Evolutionary conservation across 192 early-diverging fungal genomes (phyloP), one percentile per base, ranked within the genome.

Genomic region (Diversispora epigaea): DNA sequence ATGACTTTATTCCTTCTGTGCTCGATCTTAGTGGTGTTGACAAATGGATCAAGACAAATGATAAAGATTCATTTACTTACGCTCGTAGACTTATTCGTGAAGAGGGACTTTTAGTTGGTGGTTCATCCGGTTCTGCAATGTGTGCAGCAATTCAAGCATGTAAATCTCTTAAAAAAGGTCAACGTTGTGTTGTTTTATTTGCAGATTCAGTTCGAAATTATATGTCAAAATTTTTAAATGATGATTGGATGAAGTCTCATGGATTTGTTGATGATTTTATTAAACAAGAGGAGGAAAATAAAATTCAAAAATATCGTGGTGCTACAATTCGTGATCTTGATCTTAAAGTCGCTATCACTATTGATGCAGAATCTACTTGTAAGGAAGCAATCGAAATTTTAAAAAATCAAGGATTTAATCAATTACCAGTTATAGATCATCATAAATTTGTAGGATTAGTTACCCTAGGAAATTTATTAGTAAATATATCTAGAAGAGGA

Each of bases 191-290:
- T 76, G 96, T 98, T 10, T 81, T 99, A n/a, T 81, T 99, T 60
- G 92, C 98, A 44, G 98, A 99, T 84, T 96, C 96, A 12, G 95
- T 98, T 71, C 89, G 97, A 69, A 99, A 99, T 87, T 99, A 98
- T 89, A 99, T 99, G 97, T 94, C 95, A 78, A 98, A 98, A 83
- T 96, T 97, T 85, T 90, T 99, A 79, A 96, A 93, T 82, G 97
- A 98, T 80, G 93, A 92, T 50, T 99, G 96, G 97, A 98, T 99
- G 96, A 88, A 88, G 71, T 79, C 80, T 65, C 88, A 90, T 81
- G 94, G 93, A 55, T 99, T 96, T 86, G 86, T 92, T 52, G 97
- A 99, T 79, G 86, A 89, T 19, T 80, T 82, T 67, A 88, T 91
- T 70, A 84, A 85, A 66, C 83, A 86, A 60, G 89, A 89, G 75